phyloP scores from a whole-genome alignment of 169 alveolate genomes.

The Perkinsus chesapeaki region DNA sequence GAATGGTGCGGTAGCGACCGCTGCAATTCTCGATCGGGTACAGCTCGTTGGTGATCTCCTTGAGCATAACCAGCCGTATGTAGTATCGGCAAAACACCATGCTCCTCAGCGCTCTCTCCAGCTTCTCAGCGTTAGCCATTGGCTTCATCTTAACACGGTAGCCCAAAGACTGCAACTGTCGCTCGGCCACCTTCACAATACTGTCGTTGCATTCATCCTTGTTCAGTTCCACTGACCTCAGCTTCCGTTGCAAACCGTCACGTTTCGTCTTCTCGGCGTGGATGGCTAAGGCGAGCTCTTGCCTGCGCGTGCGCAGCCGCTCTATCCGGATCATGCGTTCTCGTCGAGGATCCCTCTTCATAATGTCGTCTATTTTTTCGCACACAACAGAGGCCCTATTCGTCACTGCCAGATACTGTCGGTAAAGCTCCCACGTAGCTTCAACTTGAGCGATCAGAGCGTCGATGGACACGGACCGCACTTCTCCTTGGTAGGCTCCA shows the following conservation, averaged over 20 bases:
- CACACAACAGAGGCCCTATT: background rate
- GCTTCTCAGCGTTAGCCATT: background rate
- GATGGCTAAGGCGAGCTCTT: background rate
- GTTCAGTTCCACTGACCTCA: background rate
- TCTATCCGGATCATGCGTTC: background rate
- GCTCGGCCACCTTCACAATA: background rate
- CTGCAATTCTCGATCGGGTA: background rate
- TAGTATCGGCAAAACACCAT: background rate
- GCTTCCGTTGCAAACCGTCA: background rate
- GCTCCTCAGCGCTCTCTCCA: background rate
- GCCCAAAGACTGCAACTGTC: background rate
- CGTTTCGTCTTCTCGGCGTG: background rate
- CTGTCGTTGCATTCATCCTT: background rate
- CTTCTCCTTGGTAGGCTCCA: background rate
- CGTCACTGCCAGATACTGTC: background rate
- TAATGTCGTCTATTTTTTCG: background rate
- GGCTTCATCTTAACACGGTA: background rate
- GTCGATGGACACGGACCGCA: background rate
- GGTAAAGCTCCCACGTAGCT: background rate
- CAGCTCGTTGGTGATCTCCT: background rate
- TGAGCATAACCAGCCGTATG: background rate
- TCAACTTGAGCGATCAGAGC: background rate
- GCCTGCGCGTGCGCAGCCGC: background rate
- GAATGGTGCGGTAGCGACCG: background rate
- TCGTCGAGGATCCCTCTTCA: background rate